These are phyloP conservation scores for Microthlaspi erraticum DNA, from an alignment of 345 rosid species.

Conservation along the genomic window DNA sequence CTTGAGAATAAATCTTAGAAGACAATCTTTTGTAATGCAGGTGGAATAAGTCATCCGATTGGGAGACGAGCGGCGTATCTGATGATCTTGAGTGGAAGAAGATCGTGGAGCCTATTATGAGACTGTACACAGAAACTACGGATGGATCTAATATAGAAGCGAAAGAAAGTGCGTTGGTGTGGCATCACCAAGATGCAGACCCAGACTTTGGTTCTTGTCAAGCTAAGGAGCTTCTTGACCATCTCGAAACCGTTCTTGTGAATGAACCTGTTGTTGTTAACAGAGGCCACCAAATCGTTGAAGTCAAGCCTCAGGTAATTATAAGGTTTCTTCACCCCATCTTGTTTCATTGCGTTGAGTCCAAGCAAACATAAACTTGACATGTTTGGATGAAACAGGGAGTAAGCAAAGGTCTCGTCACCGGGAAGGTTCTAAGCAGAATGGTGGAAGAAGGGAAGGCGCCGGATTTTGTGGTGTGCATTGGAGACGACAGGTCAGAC, in stretches of 20 bases:
- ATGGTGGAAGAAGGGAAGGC: conserved; percentile 47
- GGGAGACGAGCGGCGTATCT: conserved; percentile 55
- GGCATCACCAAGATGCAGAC: conserved; percentile 75
- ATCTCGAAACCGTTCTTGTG: conserved; percentile 67
- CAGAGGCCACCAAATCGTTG: conserved; percentile 68
- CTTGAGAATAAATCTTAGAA: not conserved
- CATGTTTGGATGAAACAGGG: conserved; percentile 48
- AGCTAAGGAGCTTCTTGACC: conserved; percentile 69
- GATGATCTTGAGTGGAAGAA: conserved; percentile 64
- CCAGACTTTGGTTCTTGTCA: conserved; percentile 68
- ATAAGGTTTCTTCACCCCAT: not conserved
- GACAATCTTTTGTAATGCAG: conserved; percentile 41
- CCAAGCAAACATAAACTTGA: not conserved
- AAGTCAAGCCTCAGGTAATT: conserved; percentile 75
- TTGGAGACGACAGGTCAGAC: conserved; percentile 71
- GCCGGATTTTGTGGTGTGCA: conserved; percentile 62
- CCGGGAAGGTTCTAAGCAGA: conserved; percentile 53
- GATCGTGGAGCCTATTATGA: conserved; percentile 60
- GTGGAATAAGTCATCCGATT: conserved; percentile 54
- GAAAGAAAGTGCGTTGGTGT: conserved; percentile 72
- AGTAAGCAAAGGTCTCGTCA: conserved; percentile 58
- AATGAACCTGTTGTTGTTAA: conserved; percentile 66
- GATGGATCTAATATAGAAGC: conserved; percentile 71
- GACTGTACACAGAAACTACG: conserved; percentile 61
- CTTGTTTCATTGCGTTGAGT: not conserved